Evolutionary conservation across 805 yeast species (phyloP).

Genomic region (Candida cerambycidarum): DNA sequence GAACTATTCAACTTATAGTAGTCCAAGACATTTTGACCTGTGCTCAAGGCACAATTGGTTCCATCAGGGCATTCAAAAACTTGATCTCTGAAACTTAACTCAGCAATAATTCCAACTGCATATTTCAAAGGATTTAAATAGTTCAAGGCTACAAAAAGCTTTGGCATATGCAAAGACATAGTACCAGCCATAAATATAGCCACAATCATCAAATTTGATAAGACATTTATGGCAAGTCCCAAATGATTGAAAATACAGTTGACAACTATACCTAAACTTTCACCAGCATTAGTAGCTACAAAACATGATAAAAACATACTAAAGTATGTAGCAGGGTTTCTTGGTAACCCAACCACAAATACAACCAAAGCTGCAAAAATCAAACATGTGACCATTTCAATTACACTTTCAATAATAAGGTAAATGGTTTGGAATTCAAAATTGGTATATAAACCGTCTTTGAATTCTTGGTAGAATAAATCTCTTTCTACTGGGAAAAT

Average conservation of each 20-base stretch:
- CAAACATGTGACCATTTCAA: slow-evolving; percentile 59
- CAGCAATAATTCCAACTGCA: slow-evolving; percentile 60
- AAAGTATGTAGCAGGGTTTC: slow-evolving; percentile 67
- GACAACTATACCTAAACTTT: slow-evolving; percentile 78
- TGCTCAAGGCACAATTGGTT: slow-evolving; percentile 19
- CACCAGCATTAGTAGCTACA: slow-evolving; percentile 70
- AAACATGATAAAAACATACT: slow-evolving; percentile 55
- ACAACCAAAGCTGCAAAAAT: slow-evolving; percentile 63
- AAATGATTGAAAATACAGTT: slow-evolving; percentile 71
- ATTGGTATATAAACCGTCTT: slow-evolving; percentile 68
- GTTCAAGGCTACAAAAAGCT: slow-evolving; percentile 66
- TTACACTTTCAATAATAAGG: slow-evolving; percentile 62
- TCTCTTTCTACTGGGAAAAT: slow-evolving; percentile 73
- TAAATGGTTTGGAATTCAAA: slow-evolving; percentile 63
- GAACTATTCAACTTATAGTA: slow-evolving; percentile 28
- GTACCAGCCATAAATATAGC: slow-evolving; percentile 86
- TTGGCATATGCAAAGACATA: slow-evolving; percentile 74
- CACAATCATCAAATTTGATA: slow-evolving; percentile 63
- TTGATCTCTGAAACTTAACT: slow-evolving; percentile 55
- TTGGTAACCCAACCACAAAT: slow-evolving; percentile 70
- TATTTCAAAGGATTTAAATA: slow-evolving; percentile 78
- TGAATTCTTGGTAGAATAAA: slow-evolving; percentile 75
- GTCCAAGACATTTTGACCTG: slow-evolving; percentile 35
- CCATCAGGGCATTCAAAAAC: slow-evolving; percentile 46
- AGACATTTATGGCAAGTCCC: slow-evolving; percentile 76